These are phyloP conservation scores for Aureobasidium leucospermi DNA, from an alignment of 2,329 filamentous ascomycete genomes.

Conservation along the genomic window DNA sequence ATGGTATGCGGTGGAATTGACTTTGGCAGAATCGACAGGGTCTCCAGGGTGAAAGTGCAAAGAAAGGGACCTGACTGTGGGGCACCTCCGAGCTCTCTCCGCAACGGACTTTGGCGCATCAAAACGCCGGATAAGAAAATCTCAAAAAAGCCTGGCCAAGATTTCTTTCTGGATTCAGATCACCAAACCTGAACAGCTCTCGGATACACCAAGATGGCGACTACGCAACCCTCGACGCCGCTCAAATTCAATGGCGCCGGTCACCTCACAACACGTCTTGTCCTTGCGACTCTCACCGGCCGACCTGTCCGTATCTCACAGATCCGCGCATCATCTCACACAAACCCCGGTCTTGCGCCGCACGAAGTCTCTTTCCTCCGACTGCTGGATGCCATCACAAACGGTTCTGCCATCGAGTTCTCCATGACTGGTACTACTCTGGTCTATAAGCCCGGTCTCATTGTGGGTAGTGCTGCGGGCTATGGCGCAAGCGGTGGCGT, in stretches of 20 bases:
- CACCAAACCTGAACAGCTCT: not conserved
- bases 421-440: slow-evolving; percentile 93
- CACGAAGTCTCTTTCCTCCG: slow-evolving; percentile 95
- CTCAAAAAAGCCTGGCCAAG: not conserved
- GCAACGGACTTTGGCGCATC: not conserved
- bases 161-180: not conserved
- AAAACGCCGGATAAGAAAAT: slow-evolving; percentile 7
- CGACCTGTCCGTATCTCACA: slow-evolving; percentile 84
- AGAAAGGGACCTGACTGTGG: not conserved
- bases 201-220: slow-evolving; percentile 7
- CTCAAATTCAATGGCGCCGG: slow-evolving; percentile 69
- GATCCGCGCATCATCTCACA: slow-evolving; percentile 80
- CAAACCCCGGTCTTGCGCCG: slow-evolving; percentile 78
- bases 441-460: slow-evolving; percentile 84
- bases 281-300: slow-evolving; percentile 86
- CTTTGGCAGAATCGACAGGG: too few relatives aligned
- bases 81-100: not conserved
- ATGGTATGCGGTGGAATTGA: not conserved
- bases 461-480: slow-evolving; percentile 75
- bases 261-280: slow-evolving; percentile 73
- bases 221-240: slow-evolving; percentile 17
- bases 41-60: not conserved
- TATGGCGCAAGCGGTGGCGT: slow-evolving; percentile 67
- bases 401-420: slow-evolving; percentile 90
- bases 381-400: slow-evolving; percentile 88